Conservation (phyloP, 2,329 filamentous ascomycete genomes). For the Parastagonospora nodorum region DNA sequence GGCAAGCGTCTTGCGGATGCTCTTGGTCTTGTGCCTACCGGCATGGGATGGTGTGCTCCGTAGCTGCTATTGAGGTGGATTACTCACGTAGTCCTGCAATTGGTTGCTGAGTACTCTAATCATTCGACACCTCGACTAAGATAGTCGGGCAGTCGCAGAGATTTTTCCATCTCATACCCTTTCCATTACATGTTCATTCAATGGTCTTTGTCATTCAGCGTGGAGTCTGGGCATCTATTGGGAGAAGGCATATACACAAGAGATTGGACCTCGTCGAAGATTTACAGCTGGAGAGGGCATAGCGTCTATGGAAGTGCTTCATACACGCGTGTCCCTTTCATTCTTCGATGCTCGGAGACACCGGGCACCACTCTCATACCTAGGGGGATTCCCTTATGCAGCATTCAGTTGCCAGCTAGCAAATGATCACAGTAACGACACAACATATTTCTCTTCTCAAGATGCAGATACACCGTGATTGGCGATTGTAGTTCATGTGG, state of each 20-base stretch:
- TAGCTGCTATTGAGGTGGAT: slow-evolving; percentile 39
- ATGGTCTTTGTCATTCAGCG: slow-evolving; percentile 19
- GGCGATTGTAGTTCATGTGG: too few species aligned
- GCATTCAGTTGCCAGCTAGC: too few species aligned
- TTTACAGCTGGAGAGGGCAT: slow-evolving; percentile 9
- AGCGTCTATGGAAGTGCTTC: slow-evolving; percentile 10
- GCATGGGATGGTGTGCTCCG: slow-evolving; percentile 43
- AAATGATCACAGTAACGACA: too few species aligned
- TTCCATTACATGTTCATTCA: slow-evolving; percentile 7
- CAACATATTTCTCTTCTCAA: too few species aligned
- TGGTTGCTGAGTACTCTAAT: slow-evolving; percentile 9
- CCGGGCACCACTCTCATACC: too few species aligned
- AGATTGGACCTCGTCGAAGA: slow-evolving; percentile 12
- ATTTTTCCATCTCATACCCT: slow-evolving; percentile 4
- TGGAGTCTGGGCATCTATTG: slow-evolving; percentile 30
- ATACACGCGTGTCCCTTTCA: slow-evolving; percentile 1
- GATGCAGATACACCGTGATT: too few species aligned
- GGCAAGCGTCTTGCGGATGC: slow-evolving; percentile 32
- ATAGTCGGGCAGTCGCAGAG: too few species aligned
- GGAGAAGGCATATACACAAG: slow-evolving; percentile 18
- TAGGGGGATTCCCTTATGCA: too few species aligned
- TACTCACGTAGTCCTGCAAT: slow-evolving; percentile 8
- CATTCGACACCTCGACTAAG: neutral
- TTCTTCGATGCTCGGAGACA: neutral
- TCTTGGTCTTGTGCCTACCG: slow-evolving; percentile 31